phyloP scores from a whole-genome alignment of 352 stramenopile genomes.

The Phytopythium aichiense region DNA sequence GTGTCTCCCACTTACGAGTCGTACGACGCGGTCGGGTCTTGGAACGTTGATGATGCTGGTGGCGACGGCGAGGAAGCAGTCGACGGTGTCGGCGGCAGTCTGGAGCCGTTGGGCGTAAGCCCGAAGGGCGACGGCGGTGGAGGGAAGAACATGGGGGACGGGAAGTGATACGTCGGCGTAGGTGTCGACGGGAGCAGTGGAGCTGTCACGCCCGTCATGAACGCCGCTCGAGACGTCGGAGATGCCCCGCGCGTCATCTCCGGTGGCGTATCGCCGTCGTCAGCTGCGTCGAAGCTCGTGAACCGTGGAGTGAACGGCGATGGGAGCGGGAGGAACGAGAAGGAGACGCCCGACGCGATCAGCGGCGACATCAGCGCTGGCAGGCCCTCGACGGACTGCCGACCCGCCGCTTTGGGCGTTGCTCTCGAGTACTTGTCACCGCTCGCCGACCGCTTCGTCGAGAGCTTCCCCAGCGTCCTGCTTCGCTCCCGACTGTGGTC shows the following conservation, averaged over 20 bases:
- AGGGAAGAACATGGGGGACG: conserved; percentile 5
- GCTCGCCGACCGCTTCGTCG: background rate
- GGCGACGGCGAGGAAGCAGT: background rate
- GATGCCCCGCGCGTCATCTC: background rate
- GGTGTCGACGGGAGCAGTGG: background rate
- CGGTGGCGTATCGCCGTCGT: background rate
- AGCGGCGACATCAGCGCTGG: conserved; percentile 1
- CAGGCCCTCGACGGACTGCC: background rate
- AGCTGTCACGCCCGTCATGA: background rate
- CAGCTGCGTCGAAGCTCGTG: background rate
- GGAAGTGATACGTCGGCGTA: background rate
- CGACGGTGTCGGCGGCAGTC: background rate
- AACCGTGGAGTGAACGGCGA: conserved; percentile 1
- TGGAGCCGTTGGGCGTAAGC: background rate
- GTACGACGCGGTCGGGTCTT: background rate
- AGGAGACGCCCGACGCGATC: background rate
- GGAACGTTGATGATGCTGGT: background rate
- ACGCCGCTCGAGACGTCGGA: background rate
- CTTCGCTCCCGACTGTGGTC: too few species aligned
- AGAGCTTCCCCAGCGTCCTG: background rate
- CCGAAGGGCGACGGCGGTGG: conserved; percentile 3
- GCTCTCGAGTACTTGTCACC: background rate
- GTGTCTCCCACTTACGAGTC: background rate
- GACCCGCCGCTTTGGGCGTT: background rate
- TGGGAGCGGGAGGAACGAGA: conserved; percentile 2